Base-by-base conservation (phyloP, 441 rosid genomes). In the Viola pubescens region DNA sequence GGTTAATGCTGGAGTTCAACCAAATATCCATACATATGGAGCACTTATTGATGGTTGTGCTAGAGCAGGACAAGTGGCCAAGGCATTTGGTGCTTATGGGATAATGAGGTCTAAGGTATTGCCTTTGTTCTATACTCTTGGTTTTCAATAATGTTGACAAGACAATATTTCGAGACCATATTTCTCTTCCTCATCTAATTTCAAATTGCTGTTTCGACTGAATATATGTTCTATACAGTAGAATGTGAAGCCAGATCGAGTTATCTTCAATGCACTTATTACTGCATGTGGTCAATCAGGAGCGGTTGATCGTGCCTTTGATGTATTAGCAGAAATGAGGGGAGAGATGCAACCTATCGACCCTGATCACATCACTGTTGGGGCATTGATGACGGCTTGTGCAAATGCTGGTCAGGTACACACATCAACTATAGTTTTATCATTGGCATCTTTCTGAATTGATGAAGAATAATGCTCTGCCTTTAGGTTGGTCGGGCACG, bases 161-260 rank as follows among this genome's bases (percentile, higher is more conserved):
- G 60, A 40, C 38, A 44, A 44, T 52, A 49, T 59, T 51, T 6
- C 48, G 19, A 37, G 13, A 44, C 49, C 54, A 9, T 49, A 51
- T 46, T 60, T 70, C 48, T 67, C 52, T 61, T 39, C 67, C 44
- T 12, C 3, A 66, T 63, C 59, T 57, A 46, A 57, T 63, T 52
- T 67, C 61, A 49, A 59, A 65, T 72, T 72, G 52, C 57, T 74
- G 59, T 60, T 73, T 16, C 61, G 66, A 54, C 73, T 85, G 71
- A 78, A 66, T 65, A 76, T 69, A 72, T 77, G 79, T 78, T 82
- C 48, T 75, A 70, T 80, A 78, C 91, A 87, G 95, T 89, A 91
- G 98, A 88, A 89, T 34, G 95, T 91, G 81, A 79, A 89, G 85
- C 97, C 97, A 77, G 98, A 91, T 81, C 91, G 89, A 79, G 98